These are phyloP conservation scores for Cyberlindnera meyerae DNA, from an alignment of 805 yeast genomes.

Conservation along the genomic window DNA sequence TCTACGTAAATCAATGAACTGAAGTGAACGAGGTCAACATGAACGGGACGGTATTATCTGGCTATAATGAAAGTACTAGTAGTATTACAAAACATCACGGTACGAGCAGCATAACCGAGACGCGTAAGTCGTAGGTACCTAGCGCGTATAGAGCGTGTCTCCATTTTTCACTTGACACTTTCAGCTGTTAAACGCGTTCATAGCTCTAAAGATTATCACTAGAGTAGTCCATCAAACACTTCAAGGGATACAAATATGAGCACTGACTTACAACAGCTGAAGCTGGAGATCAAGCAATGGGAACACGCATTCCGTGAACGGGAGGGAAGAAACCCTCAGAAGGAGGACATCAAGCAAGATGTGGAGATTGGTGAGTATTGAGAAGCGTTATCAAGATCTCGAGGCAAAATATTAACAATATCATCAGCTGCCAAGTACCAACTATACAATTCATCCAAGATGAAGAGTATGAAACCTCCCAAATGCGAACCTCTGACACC, in stretches of 20 bases:
- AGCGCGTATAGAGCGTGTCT: no score
- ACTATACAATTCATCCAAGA: constrained; percentile 7
- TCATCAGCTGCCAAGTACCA: constrained; percentile 16
- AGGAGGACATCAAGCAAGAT: constrained; percentile 41
- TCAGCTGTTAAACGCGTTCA: no score
- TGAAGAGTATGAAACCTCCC: background rate
- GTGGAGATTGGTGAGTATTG: constrained; percentile 26
- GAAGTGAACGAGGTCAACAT: no score
- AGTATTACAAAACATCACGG: no score
- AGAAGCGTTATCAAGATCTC: background rate
- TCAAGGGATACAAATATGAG: constrained; percentile 7
- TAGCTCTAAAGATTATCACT: background rate
- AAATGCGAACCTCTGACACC: constrained; percentile 23
- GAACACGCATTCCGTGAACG: constrained; percentile 39
- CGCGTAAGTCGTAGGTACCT: no score
- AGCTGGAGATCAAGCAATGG: constrained; percentile 49
- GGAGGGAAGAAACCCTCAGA: constrained; percentile 41
- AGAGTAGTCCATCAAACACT: background rate
- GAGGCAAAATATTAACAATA: background rate
- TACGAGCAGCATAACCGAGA: no score
- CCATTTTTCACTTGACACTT: no score
- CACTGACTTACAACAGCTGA: constrained; percentile 23
- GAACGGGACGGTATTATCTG: no score
- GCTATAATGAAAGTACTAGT: no score
- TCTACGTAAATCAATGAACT: no score